Conservation (phyloP, 2,329 filamentous ascomycete genomes). For the Neofusicoccum laricinum region DNA sequence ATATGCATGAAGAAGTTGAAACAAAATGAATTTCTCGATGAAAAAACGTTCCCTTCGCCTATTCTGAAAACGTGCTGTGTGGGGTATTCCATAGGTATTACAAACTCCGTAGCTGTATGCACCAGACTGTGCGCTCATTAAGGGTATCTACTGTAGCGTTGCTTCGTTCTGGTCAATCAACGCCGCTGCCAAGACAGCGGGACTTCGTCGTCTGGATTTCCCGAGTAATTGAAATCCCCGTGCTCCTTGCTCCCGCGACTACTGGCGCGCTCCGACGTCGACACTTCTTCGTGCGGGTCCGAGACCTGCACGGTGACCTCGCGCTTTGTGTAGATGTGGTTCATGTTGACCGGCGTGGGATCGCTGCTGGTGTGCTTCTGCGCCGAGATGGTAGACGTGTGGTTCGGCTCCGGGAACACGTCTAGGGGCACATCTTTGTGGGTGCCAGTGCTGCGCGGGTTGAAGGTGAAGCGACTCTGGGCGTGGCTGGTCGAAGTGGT, state of each 20-base stretch:
- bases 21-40: no score
- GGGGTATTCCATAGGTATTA: no score
- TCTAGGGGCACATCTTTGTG: not conserved
- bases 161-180: not conserved
- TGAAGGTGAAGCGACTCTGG: conserved; percentile 1
- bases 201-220: not conserved
- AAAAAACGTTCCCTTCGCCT: no score
- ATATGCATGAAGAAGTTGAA: no score
- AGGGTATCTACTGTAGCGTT: not conserved
- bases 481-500: conserved; percentile 3
- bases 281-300: not conserved
- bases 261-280: not conserved
- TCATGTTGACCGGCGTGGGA: not conserved
- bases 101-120: no score
- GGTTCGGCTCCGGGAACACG: not conserved
- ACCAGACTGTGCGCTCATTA: not conserved
- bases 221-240: not conserved
- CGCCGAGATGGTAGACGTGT: not conserved
- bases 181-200: not conserved
- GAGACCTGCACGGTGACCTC: conserved; percentile 10
- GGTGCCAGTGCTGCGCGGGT: not conserved
- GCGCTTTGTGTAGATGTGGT: conserved; percentile 6
- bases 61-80: no score
- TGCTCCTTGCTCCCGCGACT: conserved; percentile 7
- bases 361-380: not conserved